Evolutionary conservation across 148 eudicot genomes (phyloP).

Genomic region (Polygonum maritimum): DNA sequence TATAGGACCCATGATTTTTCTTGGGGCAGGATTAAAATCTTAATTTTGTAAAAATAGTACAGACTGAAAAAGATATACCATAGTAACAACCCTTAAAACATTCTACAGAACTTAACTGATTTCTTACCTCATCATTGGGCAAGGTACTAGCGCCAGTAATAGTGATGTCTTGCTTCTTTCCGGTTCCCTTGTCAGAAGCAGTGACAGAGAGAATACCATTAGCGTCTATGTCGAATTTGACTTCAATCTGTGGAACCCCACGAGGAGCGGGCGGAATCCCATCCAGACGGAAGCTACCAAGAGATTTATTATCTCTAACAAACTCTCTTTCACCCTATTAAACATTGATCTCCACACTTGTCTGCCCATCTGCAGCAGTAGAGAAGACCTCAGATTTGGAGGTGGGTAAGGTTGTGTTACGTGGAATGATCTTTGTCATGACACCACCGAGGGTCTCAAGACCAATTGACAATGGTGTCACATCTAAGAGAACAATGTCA

Average conservation of each 20-base stretch:
- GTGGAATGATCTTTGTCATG: conserved; percentile 47
- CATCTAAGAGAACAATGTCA: conserved; percentile 42
- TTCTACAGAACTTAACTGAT: no score
- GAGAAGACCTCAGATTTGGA: conserved; percentile 52
- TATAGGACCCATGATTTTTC: no score
- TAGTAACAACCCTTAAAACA: no score
- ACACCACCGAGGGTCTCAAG: conserved; percentile 48
- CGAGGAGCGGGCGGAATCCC: conserved; percentile 50
- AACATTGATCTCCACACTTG: conserved; percentile 45
- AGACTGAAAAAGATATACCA: no score
- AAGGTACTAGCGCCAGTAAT: conserved; percentile 50
- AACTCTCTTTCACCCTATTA: conserved; percentile 45
- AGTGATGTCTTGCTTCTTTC: conserved; percentile 48
- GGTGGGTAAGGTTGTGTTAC: conserved; percentile 43
- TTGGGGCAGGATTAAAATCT: no score
- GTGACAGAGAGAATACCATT: conserved; percentile 12
- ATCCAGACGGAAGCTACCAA: conserved; percentile 42
- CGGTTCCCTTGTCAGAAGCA: conserved; percentile 26
- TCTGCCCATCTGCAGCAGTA: conserved; percentile 52
- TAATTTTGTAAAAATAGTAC: no score
- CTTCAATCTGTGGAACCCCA: conserved; percentile 48
- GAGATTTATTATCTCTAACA: conserved; percentile 40
- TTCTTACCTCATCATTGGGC: conserved; percentile 40
- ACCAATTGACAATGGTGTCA: conserved; percentile 41
- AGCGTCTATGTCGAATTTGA: conserved; percentile 18